Conservation (phyloP, 768 basidiomycete species). For the Pleurotus ostreatus region DNA sequence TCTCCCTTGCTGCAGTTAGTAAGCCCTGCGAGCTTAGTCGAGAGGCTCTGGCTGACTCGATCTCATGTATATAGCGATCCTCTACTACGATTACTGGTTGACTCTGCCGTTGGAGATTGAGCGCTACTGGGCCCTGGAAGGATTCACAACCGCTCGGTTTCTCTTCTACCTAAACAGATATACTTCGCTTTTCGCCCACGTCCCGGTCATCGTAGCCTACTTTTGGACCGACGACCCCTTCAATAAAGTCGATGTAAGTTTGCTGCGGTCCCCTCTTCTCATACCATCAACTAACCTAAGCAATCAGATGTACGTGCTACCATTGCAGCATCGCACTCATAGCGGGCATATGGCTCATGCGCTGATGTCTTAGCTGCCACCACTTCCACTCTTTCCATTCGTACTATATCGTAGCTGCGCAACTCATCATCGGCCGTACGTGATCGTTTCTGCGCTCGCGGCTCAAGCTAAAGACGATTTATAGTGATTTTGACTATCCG, state of each 20-base stretch:
- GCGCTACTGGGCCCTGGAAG: constrained; percentile 35
- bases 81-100: constrained; percentile 43
- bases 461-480: background rate
- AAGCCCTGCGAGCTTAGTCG: background rate
- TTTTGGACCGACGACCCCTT: constrained; percentile 27
- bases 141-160: constrained; percentile 25
- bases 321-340: background rate
- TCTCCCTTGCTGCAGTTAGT: constrained; percentile 5
- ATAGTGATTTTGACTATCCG: constrained; percentile 38
- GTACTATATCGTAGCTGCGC: constrained; percentile 20
- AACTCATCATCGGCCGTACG: constrained; percentile 30
- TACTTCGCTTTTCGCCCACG: constrained; percentile 30
- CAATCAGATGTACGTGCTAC: constrained; percentile 7
- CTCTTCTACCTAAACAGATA: constrained; percentile 43
- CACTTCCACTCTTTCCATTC: constrained; percentile 17
- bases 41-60: too few relatives aligned
- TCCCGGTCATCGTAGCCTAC: constrained; percentile 29
- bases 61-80: constrained; percentile 21
- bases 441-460: background rate
- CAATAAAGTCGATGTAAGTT: constrained; percentile 23
- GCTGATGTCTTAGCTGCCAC: constrained; percentile 22
- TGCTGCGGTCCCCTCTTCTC: background rate
- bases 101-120: constrained; percentile 40
- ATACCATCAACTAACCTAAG: constrained; percentile 1
- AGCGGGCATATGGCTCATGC: constrained; percentile 5